Evolutionary conservation across 73 alveolate genomes (phyloP), one percentile per base, ranked within the genome.

Genomic region (Stentor roeselii): DNA sequence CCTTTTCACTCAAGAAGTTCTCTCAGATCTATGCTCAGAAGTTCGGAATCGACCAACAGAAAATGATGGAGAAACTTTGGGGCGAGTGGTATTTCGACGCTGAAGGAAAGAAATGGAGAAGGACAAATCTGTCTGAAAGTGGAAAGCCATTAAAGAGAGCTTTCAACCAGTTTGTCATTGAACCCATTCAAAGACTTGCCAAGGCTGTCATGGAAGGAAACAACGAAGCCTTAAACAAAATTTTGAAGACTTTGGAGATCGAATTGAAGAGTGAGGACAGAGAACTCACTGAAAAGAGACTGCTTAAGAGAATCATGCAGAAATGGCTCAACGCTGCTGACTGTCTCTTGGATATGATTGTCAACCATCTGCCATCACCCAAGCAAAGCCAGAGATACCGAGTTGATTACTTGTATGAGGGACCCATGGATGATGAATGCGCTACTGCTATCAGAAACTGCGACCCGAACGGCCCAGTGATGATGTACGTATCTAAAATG

Each of bases 321-420:
- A 95, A 96, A 87, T 98, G 99, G 99, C 86, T 97, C 93, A 96
- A 95, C 84, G 99, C 99, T 75, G 99, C 99, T 42, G 99, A 98
- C 77, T 97, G 99, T 75, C 93, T 98, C 82, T 88, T 98, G 58
- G 99, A 95, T 85, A 98, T 98, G 99, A 98, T 98, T 83, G 97
- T 96, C 92, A 60, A 90, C 90, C 98, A 97, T 88, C 93, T 98
- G 83, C 99, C 99, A 30, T 98, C 99, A 82, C 99, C 99, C 58
- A 89, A 89, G 60, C 86, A 59, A 67, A 98, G 99, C 67, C 98
- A 98, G 93, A 93, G 93, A 95, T 98, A 98, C 97, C 95, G 99
- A 88, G 98, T 97, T 77, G 94, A 94, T 78, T 95, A 95, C 88
- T 93, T 98, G 78, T 98, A 98, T 91, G 99, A 98, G 92, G 99